A percentile compares a stretch with the other conserved stretches of the same genome.
Conservation (phyloP, 78 protist genomes). For the Protostelium mycophagum region DNA sequence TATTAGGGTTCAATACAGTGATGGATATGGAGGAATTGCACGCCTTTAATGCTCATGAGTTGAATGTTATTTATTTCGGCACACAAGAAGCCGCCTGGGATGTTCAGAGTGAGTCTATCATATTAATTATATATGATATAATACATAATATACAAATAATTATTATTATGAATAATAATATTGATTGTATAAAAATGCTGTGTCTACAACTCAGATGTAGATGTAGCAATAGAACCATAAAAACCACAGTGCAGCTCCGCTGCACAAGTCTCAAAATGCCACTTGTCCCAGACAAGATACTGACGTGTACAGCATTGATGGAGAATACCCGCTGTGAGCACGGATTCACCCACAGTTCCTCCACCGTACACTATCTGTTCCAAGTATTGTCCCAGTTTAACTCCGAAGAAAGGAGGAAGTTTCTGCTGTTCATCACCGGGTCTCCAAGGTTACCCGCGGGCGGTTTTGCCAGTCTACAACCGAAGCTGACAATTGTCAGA, state of each 20-base stretch:
- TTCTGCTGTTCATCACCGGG: constrained; percentile 74
- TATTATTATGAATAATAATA: too few relatives aligned
- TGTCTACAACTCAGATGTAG: too few relatives aligned
- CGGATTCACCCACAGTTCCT: constrained; percentile 41
- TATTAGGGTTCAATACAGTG: constrained; percentile 25
- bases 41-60: constrained; percentile 42
- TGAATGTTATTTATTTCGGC: constrained; percentile 61
- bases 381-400: constrained; percentile 44
- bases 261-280: too few relatives aligned
- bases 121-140: too few relatives aligned
- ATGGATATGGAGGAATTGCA: constrained; percentile 25
- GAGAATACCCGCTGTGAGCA: constrained; percentile 59
- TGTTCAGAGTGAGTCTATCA: neutral
- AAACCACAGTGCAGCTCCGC: too few relatives aligned
- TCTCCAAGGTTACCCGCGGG: constrained; percentile 71
- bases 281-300: constrained; percentile 34
- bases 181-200: too few relatives aligned
- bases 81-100: constrained; percentile 9
- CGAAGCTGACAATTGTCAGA: constrained; percentile 49
- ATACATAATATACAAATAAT: too few relatives aligned
- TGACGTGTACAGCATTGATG: constrained; percentile 33
- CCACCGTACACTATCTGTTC: constrained; percentile 53
- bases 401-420: constrained; percentile 39
- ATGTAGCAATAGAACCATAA: too few relatives aligned
- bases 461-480: constrained; percentile 56